A percentile compares a stretch with the other conserved stretches of the same genome.
Conservation (phyloP, 768 basidiomycete genomes). For the Boletus insuetus region DNA sequence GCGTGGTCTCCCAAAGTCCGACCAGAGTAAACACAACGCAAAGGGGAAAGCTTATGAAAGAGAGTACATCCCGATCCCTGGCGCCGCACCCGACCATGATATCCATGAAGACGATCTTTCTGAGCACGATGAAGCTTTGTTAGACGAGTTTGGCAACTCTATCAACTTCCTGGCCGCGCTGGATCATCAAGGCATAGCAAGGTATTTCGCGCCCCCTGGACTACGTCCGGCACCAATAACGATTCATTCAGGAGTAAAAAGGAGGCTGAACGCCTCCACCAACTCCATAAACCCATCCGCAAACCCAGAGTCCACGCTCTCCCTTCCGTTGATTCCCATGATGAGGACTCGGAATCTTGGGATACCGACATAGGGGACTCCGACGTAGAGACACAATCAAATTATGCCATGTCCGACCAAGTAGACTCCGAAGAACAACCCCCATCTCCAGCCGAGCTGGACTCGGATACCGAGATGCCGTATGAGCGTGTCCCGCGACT, state of each 20-base stretch:
- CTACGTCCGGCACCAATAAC: slow-evolving; percentile 1
- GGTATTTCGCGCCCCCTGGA: slow-evolving; percentile 44
- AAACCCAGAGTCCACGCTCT: slow-evolving; percentile 52
- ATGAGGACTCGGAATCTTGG: slow-evolving; percentile 55
- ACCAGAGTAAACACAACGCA: slow-evolving; percentile 38
- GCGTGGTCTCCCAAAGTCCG: slow-evolving; percentile 15
- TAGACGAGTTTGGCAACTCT: slow-evolving; percentile 61
- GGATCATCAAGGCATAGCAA: slow-evolving; percentile 77
- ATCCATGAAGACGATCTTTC: slow-evolving; percentile 45
- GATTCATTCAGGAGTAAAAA: slow-evolving; percentile 68
- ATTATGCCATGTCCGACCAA: slow-evolving; percentile 3
- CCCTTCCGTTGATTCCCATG: slow-evolving; percentile 66
- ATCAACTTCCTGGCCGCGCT: slow-evolving; percentile 66
- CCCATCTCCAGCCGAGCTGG: slow-evolving; percentile 11
- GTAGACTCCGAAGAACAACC: slow-evolving; percentile 10
- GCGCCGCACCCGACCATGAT: neutral
- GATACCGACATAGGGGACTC: slow-evolving; percentile 42
- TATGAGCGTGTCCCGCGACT: slow-evolving; percentile 67
- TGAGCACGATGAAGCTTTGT: slow-evolving; percentile 67
- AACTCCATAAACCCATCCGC: slow-evolving; percentile 56
- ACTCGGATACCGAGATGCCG: slow-evolving; percentile 68
- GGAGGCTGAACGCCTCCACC: slow-evolving; percentile 71
- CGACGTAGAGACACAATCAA: slow-evolving; percentile 23
- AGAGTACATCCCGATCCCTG: slow-evolving; percentile 61
- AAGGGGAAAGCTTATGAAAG: slow-evolving; percentile 63